phyloP scores from a whole-genome alignment of 164 flowering plant genomes.

The Liriodendron chinense region DNA sequence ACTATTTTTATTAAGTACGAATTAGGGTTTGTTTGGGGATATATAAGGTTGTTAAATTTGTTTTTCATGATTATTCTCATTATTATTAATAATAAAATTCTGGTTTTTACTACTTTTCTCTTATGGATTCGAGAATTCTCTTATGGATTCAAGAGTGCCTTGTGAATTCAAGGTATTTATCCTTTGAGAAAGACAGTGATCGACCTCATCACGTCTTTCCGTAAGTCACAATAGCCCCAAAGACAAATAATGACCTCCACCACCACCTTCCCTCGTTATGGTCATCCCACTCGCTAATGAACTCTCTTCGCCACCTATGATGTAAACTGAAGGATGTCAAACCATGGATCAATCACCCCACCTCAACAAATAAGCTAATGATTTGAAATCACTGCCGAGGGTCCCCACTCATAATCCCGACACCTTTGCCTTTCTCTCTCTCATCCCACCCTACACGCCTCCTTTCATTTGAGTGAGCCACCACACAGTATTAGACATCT shows the following conservation, averaged over 20 bases:
- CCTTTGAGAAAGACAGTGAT: too few relatives aligned
- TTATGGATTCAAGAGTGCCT: too few relatives aligned
- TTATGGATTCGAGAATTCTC: too few relatives aligned
- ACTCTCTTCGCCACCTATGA: conserved; percentile 9
- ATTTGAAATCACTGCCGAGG: neutral
- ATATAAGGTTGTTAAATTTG: too few relatives aligned
- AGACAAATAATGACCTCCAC: neutral
- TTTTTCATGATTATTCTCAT: too few relatives aligned
- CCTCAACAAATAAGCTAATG: neutral
- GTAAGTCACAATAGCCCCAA: too few relatives aligned
- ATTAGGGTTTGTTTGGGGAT: too few relatives aligned
- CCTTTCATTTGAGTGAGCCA: neutral
- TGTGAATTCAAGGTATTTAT: too few relatives aligned
- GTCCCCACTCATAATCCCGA: neutral
- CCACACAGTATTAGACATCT: neutral
- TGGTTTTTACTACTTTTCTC: too few relatives aligned
- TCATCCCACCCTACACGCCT: neutral
- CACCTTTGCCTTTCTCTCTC: neutral
- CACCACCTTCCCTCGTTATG: conserved; percentile 3
- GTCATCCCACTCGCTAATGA: neutral
- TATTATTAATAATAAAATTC: too few relatives aligned
- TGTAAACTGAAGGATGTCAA: conserved; percentile 4
- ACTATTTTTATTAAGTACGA: too few relatives aligned
- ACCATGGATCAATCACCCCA: neutral
- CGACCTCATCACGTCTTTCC: too few relatives aligned